These are phyloP conservation scores for Suillus cothurnatus DNA, from an alignment of 768 basidiomycete genomes.

Conservation along the genomic window DNA sequence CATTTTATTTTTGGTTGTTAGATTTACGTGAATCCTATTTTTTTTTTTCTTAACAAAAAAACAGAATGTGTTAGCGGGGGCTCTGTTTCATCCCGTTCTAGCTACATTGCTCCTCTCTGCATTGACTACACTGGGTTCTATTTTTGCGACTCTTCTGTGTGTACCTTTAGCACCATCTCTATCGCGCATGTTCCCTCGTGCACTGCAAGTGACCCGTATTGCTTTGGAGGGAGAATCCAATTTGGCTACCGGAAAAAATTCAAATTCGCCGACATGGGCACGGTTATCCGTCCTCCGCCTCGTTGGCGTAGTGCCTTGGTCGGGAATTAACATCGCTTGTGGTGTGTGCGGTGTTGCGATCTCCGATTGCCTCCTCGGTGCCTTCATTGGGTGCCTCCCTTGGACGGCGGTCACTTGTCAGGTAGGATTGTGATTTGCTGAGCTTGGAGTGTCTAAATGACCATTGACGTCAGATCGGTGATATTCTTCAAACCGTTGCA, in stretches of 20 bases:
- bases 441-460: constrained; percentile 4
- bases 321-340: constrained; percentile 95
- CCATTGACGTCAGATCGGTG: constrained; percentile 62
- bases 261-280: constrained; percentile 66
- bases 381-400: constrained; percentile 82
- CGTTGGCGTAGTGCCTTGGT: constrained; percentile 95
- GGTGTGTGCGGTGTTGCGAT: constrained; percentile 86
- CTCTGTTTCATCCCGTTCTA: constrained; percentile 78
- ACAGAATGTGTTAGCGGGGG: constrained; percentile 89
- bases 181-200: constrained; percentile 78
- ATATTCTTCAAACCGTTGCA: constrained; percentile 84
- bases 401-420: constrained; percentile 95
- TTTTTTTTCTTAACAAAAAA: neutral
- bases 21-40: constrained; percentile 5
- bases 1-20: constrained; percentile 20
- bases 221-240: constrained; percentile 74
- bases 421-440: constrained; percentile 43
- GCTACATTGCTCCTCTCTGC: constrained; percentile 82
- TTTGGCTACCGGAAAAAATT: constrained; percentile 36
- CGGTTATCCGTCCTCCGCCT: constrained; percentile 86
- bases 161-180: constrained; percentile 85
- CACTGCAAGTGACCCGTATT: constrained; percentile 80
- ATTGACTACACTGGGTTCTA: constrained; percentile 86
- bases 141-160: constrained; percentile 77
- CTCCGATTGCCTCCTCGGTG: constrained; percentile 74